Evolutionary conservation across 805 yeast genomes (phyloP).

Genomic region (Deakozyma indianensis): DNA sequence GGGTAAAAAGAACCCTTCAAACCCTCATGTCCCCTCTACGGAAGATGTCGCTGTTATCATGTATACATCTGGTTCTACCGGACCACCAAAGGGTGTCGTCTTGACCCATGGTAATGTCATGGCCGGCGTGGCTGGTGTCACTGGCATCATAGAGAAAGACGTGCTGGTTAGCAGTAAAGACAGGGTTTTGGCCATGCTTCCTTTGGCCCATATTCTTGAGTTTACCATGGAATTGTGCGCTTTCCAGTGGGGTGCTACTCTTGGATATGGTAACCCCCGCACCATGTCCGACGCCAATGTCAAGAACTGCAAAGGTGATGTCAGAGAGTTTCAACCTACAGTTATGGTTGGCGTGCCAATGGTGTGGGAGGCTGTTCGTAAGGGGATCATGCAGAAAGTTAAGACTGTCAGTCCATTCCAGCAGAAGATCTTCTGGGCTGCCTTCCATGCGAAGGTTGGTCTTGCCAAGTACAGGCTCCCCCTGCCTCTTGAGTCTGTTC

Average conservation of each 20-base stretch:
- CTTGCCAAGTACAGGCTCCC: conserved; percentile 58
- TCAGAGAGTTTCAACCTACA: conserved; percentile 77
- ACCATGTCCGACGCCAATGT: conserved; percentile 74
- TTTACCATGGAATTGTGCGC: conserved; percentile 67
- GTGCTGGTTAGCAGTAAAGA: conserved; percentile 38
- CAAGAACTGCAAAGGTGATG: conserved; percentile 77
- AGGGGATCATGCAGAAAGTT: conserved; percentile 76
- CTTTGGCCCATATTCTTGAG: conserved; percentile 94
- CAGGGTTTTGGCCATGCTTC: conserved; percentile 75
- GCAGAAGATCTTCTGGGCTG: conserved; percentile 82
- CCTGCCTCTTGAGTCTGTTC: conserved; percentile 54
- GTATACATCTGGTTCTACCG: conserved; percentile 84
- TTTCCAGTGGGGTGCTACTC: conserved; percentile 78
- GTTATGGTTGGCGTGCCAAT: conserved; percentile 98
- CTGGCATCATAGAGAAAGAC: conserved; percentile 41
- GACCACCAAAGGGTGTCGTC: conserved; percentile 75
- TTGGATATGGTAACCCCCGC: conserved; percentile 88
- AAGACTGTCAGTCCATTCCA: conserved; percentile 45
- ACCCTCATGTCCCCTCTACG: conserved; percentile 34
- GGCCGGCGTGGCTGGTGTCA: conserved; percentile 78
- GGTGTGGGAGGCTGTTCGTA: conserved; percentile 91
- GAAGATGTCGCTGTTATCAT: conserved; percentile 58
- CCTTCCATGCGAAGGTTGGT: conserved; percentile 58
- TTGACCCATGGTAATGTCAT: conserved; percentile 52
- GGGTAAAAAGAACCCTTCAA: conserved; percentile 41